phyloP scores from a whole-genome alignment of 176 grass and related monocot genomes.

The Zoysia japonica region DNA sequence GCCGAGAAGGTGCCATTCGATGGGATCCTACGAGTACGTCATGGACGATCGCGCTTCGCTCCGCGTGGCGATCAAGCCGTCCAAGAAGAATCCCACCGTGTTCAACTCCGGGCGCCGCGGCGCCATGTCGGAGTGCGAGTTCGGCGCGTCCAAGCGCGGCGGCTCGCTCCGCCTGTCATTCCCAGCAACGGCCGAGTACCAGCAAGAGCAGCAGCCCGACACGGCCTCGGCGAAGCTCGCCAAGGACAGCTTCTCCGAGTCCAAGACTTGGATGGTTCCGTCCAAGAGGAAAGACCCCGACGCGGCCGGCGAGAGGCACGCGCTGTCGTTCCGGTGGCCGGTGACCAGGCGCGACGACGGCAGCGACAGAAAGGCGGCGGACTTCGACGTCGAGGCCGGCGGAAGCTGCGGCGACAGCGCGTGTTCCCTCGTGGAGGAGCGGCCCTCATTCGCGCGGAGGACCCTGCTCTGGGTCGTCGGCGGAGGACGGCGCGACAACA shows the following conservation, averaged over 20 bases:
- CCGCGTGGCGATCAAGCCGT: constrained; percentile 69
- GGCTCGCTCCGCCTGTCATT: constrained; percentile 45
- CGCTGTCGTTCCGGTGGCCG: constrained; percentile 80
- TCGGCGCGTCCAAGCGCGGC: constrained; percentile 51
- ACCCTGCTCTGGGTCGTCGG: constrained; percentile 89
- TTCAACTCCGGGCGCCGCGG: constrained; percentile 47
- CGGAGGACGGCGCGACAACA: constrained; percentile 52
- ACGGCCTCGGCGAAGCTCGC: constrained; percentile 38
- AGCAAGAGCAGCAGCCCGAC: neutral
- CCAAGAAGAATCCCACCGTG: constrained; percentile 60
- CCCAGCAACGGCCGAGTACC: neutral
- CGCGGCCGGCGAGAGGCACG: constrained; percentile 47
- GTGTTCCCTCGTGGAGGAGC: constrained; percentile 60
- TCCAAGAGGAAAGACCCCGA: constrained; percentile 30
- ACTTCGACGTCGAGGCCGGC: constrained; percentile 78
- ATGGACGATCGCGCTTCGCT: constrained; percentile 71
- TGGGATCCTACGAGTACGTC: constrained; percentile 95
- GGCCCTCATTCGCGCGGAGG: constrained; percentile 77
- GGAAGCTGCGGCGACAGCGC: constrained; percentile 54
- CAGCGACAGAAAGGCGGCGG: constrained; percentile 48
- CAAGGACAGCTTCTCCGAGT: constrained; percentile 88
- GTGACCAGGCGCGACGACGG: constrained; percentile 15
- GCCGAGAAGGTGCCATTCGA: constrained; percentile 82
- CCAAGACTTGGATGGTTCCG: constrained; percentile 81
- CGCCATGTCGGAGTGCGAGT: constrained; percentile 88